Evolutionary conservation across 176 grass and related monocot genomes (phyloP), one percentile per base, ranked within the genome.

Genomic region (Carex scoparia): DNA sequence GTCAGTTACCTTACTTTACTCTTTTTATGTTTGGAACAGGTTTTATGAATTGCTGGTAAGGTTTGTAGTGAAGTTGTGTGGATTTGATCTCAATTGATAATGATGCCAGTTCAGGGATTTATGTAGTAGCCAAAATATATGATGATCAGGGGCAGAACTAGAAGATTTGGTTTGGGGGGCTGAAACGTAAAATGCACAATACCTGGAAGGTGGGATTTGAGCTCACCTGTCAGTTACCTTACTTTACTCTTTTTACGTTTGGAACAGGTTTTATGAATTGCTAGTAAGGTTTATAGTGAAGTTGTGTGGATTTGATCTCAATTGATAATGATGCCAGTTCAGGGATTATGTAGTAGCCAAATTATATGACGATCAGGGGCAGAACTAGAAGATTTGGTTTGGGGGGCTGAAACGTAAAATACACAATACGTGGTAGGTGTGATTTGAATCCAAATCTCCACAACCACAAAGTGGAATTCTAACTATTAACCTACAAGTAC

Each of bases 141-240:
- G 32, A 40, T 4, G 38, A 40, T 40, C 4, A 40, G 38, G 38
- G 38, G 38, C 5, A 0, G 38, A 40, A 5, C 38, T 40, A 40
- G 38, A 40, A 40, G 5, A 40, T 40, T 40, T 40, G 4, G 38
- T 5, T 40, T 40, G 38, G 38, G 23, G 38, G 38, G 38, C 38
- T 40, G 38, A 40, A 23, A 40, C 4, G 38, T 40, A 40, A 40
- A 40, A 40, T 40, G 38, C 38, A 40, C 38, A 40, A 40, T 40
- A 40, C 23, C 23, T 23, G 23, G 23, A 23, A 23, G 23, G 23
- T 23, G 23, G 23, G 23, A 23, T 23, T 23, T 3, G 92, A 97
- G 81, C 67, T 84, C 67, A 93, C 81, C 81, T 83, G 81, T 49
- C 44, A 79, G 30, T 79, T 79, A 35, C 53, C 30, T 5, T 53